A percentile compares a stretch with the other conserved stretches of the same genome.
Evolutionary conservation across 2,329 filamentous ascomycete genomes (phyloP).

Genomic region (Saccharata proteae): DNA sequence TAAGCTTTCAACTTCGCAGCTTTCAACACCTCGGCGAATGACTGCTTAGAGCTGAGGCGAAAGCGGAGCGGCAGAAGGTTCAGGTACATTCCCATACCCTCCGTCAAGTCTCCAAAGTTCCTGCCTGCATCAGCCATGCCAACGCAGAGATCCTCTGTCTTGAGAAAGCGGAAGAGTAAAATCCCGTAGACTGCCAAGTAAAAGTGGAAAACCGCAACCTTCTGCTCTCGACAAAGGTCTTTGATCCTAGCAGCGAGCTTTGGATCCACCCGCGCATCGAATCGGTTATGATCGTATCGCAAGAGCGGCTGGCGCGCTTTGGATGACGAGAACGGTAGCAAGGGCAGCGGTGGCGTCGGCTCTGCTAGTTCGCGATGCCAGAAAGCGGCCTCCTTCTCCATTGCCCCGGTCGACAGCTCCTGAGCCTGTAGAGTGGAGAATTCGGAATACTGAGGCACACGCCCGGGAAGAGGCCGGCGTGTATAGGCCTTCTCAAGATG

Average conservation of each 20-base stretch:
- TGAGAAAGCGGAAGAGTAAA: conserved; percentile 17
- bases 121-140: conserved; percentile 31
- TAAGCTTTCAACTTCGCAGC: conserved; percentile 11
- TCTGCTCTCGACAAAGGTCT: no score
- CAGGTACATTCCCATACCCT: conserved; percentile 27
- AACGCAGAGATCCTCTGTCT: conserved; percentile 24
- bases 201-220: conserved; percentile 21
- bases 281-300: background rate
- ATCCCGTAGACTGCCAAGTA: conserved; percentile 22
- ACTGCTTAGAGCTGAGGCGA: conserved; percentile 4
- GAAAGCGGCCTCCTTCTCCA: conserved; percentile 2
- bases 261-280: background rate
- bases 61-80: conserved; percentile 29
- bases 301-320: background rate
- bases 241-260: background rate
- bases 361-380: conserved; percentile 8
- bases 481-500: conserved; percentile 14
- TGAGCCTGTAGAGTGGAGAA: conserved; percentile 2
- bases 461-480: background rate
- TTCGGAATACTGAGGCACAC: conserved; percentile 2
- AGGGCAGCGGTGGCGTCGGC: conserved; percentile 10
- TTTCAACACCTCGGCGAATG: conserved; percentile 12
- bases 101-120: conserved; percentile 12
- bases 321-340: conserved; percentile 12
- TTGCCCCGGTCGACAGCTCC: background rate